These are phyloP conservation scores for Wallemia mellicola DNA, from an alignment of 1,284 basidiomycete species.

Conservation along the genomic window DNA sequence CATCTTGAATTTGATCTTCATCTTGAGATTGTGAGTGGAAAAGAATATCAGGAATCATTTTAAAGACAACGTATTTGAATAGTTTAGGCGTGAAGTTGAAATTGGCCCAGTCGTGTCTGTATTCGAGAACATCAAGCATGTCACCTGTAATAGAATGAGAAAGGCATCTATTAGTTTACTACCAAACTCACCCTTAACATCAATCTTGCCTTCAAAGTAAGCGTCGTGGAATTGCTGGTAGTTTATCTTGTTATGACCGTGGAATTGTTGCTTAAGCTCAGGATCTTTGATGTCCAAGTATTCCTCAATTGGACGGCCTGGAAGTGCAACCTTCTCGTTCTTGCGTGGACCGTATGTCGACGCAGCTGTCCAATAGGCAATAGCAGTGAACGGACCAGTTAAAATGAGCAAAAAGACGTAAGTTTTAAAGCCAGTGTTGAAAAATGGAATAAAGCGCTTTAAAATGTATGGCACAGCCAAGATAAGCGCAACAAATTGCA, in stretches of 20 bases:
- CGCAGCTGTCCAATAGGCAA: slow-evolving; percentile 72
- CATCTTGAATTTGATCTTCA: slow-evolving; percentile 77
- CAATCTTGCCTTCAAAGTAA: slow-evolving; percentile 86
- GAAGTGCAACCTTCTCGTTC: slow-evolving; percentile 64
- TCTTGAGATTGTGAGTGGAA: slow-evolving; percentile 71
- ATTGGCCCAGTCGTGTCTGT: slow-evolving; percentile 80
- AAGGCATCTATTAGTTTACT: not conserved
- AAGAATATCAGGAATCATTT: slow-evolving; percentile 73
- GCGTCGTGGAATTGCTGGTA: slow-evolving; percentile 96
- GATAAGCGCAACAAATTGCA: slow-evolving; percentile 43
- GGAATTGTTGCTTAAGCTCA: slow-evolving; percentile 45
- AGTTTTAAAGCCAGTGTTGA: slow-evolving; percentile 37
- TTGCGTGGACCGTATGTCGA: slow-evolving; percentile 50
- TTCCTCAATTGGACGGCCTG: slow-evolving; percentile 52
- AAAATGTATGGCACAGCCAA: slow-evolving; percentile 48
- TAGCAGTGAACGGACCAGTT: slow-evolving; percentile 40
- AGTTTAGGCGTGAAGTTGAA: slow-evolving; percentile 44
- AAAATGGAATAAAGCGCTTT: slow-evolving; percentile 43
- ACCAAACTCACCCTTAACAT: slow-evolving; percentile 46
- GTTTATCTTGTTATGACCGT: slow-evolving; percentile 59
- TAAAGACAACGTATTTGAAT: slow-evolving; percentile 76
- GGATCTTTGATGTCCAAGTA: slow-evolving; percentile 76
- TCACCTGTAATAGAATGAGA: slow-evolving; percentile 27
- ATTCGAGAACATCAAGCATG: slow-evolving; percentile 72
- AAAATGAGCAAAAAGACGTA: slow-evolving; percentile 48